These are phyloP conservation scores for Monosporascus cannonballus DNA, from an alignment of 2,329 filamentous ascomycete genomes.

Conservation along the genomic window DNA sequence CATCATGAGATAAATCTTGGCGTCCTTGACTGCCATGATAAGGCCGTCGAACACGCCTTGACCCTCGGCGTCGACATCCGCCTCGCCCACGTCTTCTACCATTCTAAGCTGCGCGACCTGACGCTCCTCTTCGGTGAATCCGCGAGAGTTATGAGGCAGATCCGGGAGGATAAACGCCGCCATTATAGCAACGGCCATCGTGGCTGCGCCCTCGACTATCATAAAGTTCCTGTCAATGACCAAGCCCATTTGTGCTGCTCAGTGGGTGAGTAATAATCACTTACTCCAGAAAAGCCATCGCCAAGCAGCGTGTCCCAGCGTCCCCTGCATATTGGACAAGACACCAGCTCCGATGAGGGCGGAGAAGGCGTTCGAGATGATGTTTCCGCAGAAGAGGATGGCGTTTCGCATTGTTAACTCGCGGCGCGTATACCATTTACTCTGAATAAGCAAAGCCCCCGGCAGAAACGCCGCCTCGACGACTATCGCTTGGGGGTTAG, in stretches of 20 bases:
- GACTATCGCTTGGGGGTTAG: conserved; percentile 16
- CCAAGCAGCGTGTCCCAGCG: conserved; percentile 50
- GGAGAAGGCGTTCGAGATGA: conserved; percentile 55
- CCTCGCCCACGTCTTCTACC: conserved; percentile 52
- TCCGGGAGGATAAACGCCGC: conserved; percentile 47
- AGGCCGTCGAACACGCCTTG: conserved; percentile 47
- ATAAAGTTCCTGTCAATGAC: conserved; percentile 27
- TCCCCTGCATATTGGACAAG: conserved; percentile 50
- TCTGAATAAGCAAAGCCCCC: conserved; percentile 56
- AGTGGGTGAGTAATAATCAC: background rate
- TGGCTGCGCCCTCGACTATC: conserved; percentile 45
- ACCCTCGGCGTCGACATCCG: conserved; percentile 43
- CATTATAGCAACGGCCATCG: conserved; percentile 41
- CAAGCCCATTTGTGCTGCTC: no score
- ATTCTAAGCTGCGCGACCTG: conserved; percentile 49
- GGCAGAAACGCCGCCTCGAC: conserved; percentile 61
- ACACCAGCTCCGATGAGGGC: conserved; percentile 54
- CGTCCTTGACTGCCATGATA: conserved; percentile 52
- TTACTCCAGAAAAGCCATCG: conserved; percentile 51
- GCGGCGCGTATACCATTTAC: conserved; percentile 60
- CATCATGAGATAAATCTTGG: conserved; percentile 60
- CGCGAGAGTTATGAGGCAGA: conserved; percentile 48
- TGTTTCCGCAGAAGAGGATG: conserved; percentile 53
- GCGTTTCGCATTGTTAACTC: conserved; percentile 50
- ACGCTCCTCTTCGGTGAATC: conserved; percentile 54